A percentile compares a stretch with the other conserved stretches of the same genome.
Evolutionary conservation across 1,284 basidiomycete species (phyloP).

Genomic region (Sporisorium reilianum): DNA sequence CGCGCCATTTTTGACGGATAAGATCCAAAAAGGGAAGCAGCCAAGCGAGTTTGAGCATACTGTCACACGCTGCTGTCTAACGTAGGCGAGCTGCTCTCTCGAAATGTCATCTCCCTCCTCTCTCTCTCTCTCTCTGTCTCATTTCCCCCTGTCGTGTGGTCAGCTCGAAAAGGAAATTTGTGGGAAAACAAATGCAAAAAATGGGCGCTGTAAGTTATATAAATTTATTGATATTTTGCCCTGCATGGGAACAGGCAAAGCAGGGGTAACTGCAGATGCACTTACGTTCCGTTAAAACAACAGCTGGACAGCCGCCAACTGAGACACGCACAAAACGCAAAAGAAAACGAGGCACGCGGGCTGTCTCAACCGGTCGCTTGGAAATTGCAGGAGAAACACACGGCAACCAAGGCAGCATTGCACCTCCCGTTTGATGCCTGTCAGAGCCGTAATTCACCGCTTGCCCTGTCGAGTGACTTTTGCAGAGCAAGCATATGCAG

Average conservation of each 20-base stretch:
- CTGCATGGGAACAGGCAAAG: no score
- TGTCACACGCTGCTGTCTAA: not conserved
- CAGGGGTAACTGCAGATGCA: no score
- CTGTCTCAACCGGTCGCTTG: not conserved
- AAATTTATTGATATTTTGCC: no score
- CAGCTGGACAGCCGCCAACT: not conserved
- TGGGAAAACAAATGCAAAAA: not conserved
- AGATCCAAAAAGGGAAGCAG: not conserved
- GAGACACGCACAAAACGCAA: not conserved
- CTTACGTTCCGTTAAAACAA: no score
- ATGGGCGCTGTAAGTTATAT: no score
- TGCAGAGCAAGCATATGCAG: no score
- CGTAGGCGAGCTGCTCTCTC: not conserved
- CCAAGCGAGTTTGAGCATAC: not conserved
- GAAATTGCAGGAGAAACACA: no score
- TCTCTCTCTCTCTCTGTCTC: not conserved
- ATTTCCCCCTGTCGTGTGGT: not conserved
- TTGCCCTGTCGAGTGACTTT: no score
- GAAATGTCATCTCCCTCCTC: not conserved
- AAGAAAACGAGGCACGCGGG: not conserved
- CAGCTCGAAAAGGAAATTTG: conserved; percentile 10
- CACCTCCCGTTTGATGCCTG: no score
- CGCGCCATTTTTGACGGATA: not conserved
- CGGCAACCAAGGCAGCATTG: not conserved
- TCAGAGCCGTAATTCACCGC: no score